phyloP scores from a whole-genome alignment of 345 rosid species.

The Arabidopsis suecica region DNA sequence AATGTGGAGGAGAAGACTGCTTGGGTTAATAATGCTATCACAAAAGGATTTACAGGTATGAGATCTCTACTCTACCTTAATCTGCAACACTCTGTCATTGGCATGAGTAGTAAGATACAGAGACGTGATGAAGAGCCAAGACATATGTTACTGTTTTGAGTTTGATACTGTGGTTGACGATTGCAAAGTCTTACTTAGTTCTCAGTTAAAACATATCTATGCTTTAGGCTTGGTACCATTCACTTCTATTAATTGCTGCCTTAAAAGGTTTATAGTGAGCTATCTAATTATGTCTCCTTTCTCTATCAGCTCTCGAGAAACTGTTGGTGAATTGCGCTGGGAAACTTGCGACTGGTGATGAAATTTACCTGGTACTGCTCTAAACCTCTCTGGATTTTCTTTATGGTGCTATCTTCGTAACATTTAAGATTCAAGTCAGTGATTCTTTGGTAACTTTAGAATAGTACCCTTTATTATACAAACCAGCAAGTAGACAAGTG shows the following conservation, averaged over 20 bases:
- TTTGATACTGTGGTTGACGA: constrained; percentile 4
- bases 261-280: neutral
- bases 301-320: constrained; percentile 71
- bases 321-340: constrained; percentile 67
- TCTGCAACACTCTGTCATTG: neutral
- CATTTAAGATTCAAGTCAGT: neutral
- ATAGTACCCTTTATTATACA: neutral
- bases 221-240: neutral
- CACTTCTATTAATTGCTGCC: neutral
- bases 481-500: neutral
- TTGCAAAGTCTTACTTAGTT: neutral
- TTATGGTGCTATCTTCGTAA: constrained; percentile 2
- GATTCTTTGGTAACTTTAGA: constrained; percentile 6
- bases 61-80: neutral
- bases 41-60: constrained; percentile 77
- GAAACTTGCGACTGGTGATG: constrained; percentile 77
- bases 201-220: neutral
- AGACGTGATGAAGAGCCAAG: neutral
- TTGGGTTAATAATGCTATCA: constrained; percentile 63
- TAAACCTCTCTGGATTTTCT: constrained; percentile 17
- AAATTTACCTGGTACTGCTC: constrained; percentile 64
- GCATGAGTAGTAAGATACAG: neutral
- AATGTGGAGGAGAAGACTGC: constrained; percentile 52
- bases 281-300: constrained; percentile 18
- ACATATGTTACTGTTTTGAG: neutral